Percentiles rank a stretch among this genome's conserved stretches.
Evolutionary conservation across 495 filamentous ascomycete genomes (phyloP).

Genomic region (Margaritispora aquatica): DNA sequence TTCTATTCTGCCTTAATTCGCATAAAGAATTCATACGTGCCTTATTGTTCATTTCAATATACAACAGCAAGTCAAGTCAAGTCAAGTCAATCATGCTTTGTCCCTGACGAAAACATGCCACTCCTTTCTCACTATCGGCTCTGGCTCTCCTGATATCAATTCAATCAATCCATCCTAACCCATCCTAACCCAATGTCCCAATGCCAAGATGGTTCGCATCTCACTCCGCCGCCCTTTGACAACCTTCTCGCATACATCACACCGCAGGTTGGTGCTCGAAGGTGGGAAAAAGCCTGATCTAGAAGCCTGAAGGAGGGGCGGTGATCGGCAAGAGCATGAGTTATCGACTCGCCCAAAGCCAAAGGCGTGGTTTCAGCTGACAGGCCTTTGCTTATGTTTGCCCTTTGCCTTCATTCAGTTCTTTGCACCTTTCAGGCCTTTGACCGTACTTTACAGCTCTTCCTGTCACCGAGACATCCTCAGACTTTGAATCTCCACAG

Average conservation of each 20-base stretch:
- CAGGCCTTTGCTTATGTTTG: not conserved
- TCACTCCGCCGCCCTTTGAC: not conserved
- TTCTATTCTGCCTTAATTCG: too few relatives aligned
- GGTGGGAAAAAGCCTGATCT: slow-evolving; percentile 13
- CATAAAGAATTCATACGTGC: too few relatives aligned
- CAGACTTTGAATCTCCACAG: not conserved
- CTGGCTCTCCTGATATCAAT: not conserved
- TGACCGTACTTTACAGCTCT: not conserved
- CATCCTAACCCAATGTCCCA: not conserved
- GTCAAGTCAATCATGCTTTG: not conserved
- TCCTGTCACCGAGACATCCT: slow-evolving; percentile 1
- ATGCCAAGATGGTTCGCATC: not conserved
- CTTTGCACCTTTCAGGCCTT: not conserved
- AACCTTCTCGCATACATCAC: not conserved
- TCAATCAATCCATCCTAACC: too few relatives aligned
- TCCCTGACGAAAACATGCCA: not conserved
- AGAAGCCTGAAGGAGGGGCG: slow-evolving; percentile 18
- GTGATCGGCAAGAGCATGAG: not conserved
- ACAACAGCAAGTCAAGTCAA: too few relatives aligned
- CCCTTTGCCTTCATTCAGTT: not conserved
- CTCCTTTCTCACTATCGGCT: not conserved
- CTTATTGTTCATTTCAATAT: too few relatives aligned
- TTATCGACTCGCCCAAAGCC: slow-evolving; percentile 4
- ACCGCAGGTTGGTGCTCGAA: not conserved
- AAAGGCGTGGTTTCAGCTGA: not conserved